Percentiles rank a stretch among this genome's conserved stretches.
These are phyloP conservation scores for Alternaria sp. DNA, from an alignment of 2,329 filamentous ascomycete species.

Conservation along the genomic window DNA sequence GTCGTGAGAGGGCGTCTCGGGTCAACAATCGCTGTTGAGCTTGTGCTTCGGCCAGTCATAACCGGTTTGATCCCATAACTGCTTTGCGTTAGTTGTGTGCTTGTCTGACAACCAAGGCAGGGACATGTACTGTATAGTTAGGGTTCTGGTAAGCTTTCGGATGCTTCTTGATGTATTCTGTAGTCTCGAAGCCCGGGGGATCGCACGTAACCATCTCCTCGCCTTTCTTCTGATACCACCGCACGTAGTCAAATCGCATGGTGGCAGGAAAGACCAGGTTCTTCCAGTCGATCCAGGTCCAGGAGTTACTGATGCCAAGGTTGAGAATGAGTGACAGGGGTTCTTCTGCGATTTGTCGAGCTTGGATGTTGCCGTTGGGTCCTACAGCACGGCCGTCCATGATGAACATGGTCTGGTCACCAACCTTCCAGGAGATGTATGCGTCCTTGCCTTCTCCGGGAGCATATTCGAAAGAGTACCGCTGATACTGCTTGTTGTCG, in stretches of 20 bases:
- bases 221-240: slow-evolving; percentile 61
- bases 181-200: slow-evolving; percentile 60
- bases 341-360: slow-evolving; percentile 58
- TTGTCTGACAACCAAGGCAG: not conserved
- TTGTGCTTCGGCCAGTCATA: slow-evolving; percentile 53
- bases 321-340: slow-evolving; percentile 63
- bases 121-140: slow-evolving; percentile 56
- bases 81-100: slow-evolving; percentile 4
- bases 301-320: slow-evolving; percentile 58
- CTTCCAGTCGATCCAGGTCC: slow-evolving; percentile 56
- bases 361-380: slow-evolving; percentile 60
- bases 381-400: slow-evolving; percentile 61
- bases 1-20: not conserved
- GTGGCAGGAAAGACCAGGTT: slow-evolving; percentile 58
- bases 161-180: slow-evolving; percentile 58
- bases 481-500: slow-evolving; percentile 61
- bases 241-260: slow-evolving; percentile 62
- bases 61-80: slow-evolving; percentile 44
- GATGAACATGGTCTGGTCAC: slow-evolving; percentile 58
- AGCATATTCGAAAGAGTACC: slow-evolving; percentile 62
- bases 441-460: slow-evolving; percentile 56
- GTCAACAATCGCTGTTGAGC: slow-evolving; percentile 51
- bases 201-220: slow-evolving; percentile 60
- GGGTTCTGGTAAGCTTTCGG: slow-evolving; percentile 57
- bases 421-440: slow-evolving; percentile 61